Evolutionary conservation across 441 rosid genomes (phyloP), one percentile per base, ranked within the genome.

Genomic region (Adansonia grandidieri): DNA sequence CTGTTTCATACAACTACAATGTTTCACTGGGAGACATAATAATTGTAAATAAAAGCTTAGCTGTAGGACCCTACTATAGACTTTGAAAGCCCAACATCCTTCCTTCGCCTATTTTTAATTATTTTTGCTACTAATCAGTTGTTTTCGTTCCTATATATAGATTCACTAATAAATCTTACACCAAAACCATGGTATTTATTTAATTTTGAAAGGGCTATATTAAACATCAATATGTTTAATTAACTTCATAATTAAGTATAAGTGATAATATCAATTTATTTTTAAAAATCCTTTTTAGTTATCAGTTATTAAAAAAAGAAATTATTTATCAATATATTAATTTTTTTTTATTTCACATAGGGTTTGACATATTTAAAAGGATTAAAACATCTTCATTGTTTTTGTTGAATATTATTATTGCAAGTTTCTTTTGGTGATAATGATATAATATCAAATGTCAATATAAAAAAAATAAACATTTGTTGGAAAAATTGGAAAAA

Each of bases 21-120:
- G 56, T 42, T 62, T 74, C 51, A 72, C 15, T n/a, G 9, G 45
- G n/a, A 50, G 61, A 75, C 78, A 62, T 24, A 63, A 48, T 48
- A 5, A 28, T 62, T 62, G 63, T 58, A 28, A 24, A 15, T 6
- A 2, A 22, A 37, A 56, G 53, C 66, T 47, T 42, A 60, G 51
- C 53, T 2, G 20, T 54, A 54, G 14, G 9, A 5, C 62, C 8
- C 45, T 53, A 24, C 4, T 6, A 0, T 56, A 15, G 48, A n/a
- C 24, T 15, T 37, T 15, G 32, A 56, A 40, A 32, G 50, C 47
- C 47, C 47, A 37, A 72, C 0, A 48, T 45, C 57, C 37, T 20
- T 22, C 32, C 3, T 10, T 53, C 7, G 10, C 64, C 28, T 6
- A 13, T 28, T 9, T 51, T 48, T 24, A 7, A 24, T 24, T 24